Evolutionary conservation across 805 yeast species (phyloP), one percentile per base, ranked within the genome.

Genomic region (Barnettozyma pratensis): DNA sequence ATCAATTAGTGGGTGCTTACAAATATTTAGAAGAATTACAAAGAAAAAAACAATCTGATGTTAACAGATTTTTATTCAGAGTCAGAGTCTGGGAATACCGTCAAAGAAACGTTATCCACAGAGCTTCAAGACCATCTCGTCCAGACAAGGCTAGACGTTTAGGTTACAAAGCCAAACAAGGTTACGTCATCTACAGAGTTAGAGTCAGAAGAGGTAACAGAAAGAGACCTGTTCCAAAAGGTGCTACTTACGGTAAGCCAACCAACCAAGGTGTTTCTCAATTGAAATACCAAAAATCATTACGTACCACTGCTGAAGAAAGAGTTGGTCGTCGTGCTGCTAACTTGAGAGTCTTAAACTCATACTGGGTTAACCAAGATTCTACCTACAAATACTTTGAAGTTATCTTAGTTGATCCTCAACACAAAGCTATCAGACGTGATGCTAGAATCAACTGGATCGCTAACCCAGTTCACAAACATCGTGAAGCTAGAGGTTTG

Each of bases 11-110:
- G 99, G 98, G 99, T 84, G 99, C 98, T 83, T 94, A 94, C 96
- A 94, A 94, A 77, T 94, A 94, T 78, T 85, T 94, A 75, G 97
- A 92, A 81, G 99, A 94, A 81, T 83, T 94, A 76, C 94, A 90
- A 77, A 91, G 97, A 85, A 94, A 94, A 95, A 94, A 94, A 86
- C 99, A 94, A 84, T 90, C 97, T 72, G 99, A 94, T 79, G 97
- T 94, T 70, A 80, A 87, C 81, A 88, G 99, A 80, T 94, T 94
- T 89, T 81, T 94, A 72, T 87, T 87, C 80, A 87, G 99, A 78
- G 96, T 94, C 84, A 89, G 99, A 88, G 94, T 97, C 81, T 94
- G 99, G 99, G 99, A 94, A 80, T 94, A 90, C 96, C 91, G 99
- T 83, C 99, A 94, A 82, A 85, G 85, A 83, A 85, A 81, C 71